Percentiles rank a stretch among this genome's conserved stretches.
Evolutionary conservation across 2,329 filamentous ascomycete species (phyloP).

Genomic region (Neofusicoccum cordaticola): DNA sequence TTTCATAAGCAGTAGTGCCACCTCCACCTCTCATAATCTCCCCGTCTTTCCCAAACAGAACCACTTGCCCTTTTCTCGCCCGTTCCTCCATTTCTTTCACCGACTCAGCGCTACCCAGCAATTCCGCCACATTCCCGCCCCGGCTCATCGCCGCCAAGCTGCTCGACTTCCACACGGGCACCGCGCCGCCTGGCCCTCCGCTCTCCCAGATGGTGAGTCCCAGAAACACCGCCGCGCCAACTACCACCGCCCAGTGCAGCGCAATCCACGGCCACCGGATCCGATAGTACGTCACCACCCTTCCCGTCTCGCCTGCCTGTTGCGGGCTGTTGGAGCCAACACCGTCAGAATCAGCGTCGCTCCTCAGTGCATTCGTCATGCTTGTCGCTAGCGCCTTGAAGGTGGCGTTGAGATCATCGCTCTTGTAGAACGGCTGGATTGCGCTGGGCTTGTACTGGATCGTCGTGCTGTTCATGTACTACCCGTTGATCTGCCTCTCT

Average conservation of each 20-base stretch:
- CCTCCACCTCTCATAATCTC: not conserved
- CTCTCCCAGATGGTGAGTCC: not conserved
- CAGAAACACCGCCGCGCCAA: not conserved
- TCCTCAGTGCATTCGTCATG: conserved; percentile 20
- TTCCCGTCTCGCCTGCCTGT: not conserved
- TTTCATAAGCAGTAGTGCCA: too few species aligned
- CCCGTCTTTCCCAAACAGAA: not conserved
- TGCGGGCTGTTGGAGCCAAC: not conserved
- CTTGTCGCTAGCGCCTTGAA: conserved; percentile 18
- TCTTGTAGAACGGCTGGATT: conserved; percentile 16
- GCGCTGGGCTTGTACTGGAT: conserved; percentile 11
- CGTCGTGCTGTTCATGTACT: not conserved
- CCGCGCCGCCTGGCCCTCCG: not conserved
- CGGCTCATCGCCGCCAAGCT: conserved; percentile 10
- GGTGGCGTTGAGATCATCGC: conserved; percentile 11
- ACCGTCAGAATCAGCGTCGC: not conserved
- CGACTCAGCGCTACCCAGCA: not conserved
- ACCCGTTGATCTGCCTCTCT: conserved; percentile 9
- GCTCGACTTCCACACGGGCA: conserved; percentile 20
- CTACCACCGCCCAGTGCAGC: not conserved
- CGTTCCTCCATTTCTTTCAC: not conserved
- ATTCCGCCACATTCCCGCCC: not conserved
- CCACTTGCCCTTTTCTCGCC: not conserved
- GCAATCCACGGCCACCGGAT: not conserved
- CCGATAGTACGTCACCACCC: not conserved